phyloP scores from a whole-genome alignment of 495 filamentous ascomycete species.

The Xylaria longipes region DNA sequence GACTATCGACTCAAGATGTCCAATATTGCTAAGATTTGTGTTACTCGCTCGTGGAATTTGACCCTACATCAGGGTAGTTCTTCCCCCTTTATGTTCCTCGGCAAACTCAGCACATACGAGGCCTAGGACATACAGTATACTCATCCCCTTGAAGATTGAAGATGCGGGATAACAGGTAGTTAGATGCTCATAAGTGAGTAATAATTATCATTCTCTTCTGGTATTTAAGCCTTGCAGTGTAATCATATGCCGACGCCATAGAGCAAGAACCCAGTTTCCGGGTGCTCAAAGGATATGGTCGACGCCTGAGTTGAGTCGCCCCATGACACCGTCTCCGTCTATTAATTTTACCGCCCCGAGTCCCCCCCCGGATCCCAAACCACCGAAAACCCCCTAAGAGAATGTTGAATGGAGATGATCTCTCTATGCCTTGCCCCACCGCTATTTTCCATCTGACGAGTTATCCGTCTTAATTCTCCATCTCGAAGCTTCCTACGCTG shows the following conservation, averaged over 20 bases:
- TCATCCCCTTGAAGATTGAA: background rate
- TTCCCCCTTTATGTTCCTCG: background rate
- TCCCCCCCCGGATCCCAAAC: background rate
- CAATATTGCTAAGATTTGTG: background rate
- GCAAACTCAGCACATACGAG: background rate
- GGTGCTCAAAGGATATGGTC: constrained; percentile 6
- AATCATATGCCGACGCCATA: constrained; percentile 2
- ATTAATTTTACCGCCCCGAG: constrained; percentile 12
- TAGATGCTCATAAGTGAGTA: background rate
- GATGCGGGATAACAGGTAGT: background rate
- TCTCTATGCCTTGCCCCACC: background rate
- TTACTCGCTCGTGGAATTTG: background rate
- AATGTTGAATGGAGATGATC: constrained; percentile 21
- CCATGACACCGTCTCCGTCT: constrained; percentile 9
- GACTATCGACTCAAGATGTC: background rate
- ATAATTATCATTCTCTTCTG: constrained; percentile 6
- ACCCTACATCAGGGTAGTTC: background rate
- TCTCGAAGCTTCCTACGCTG: constrained; percentile 57
- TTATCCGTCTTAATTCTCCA: constrained; percentile 16
- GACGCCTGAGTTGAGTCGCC: constrained; percentile 15
- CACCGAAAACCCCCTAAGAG: background rate
- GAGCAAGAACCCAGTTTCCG: constrained; percentile 11
- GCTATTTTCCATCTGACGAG: background rate
- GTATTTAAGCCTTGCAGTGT: constrained; percentile 2
- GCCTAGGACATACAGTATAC: background rate